A percentile compares a stretch with the other conserved stretches of the same genome.
These are phyloP conservation scores for Erysimum cheiri DNA, from an alignment of 441 rosid genomes.

Conservation along the genomic window DNA sequence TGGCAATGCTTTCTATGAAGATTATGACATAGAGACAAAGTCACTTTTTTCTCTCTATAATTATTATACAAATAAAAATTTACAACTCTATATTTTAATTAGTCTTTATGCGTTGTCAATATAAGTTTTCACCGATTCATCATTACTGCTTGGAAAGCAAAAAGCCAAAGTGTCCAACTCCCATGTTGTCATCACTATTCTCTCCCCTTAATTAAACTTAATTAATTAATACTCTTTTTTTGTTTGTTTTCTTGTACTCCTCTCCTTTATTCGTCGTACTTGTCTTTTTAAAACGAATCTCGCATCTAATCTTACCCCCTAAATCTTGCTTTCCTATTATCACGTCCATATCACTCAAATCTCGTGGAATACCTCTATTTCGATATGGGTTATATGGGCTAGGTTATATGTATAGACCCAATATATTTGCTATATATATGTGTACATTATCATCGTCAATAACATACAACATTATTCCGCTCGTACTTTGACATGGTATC, in stretches of 20 bases:
- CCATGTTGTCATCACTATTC: constrained; percentile 49
- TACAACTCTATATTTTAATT: constrained; percentile 15
- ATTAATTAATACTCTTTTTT: constrained; percentile 24
- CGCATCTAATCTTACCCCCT: constrained; percentile 43
- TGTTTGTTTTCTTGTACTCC: constrained; percentile 35
- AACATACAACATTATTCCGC: no score
- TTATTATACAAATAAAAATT: constrained; percentile 2
- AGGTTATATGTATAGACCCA: no score
- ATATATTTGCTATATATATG: no score
- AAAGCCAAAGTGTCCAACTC: constrained; percentile 45
- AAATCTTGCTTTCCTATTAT: constrained; percentile 42
- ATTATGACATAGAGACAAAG: constrained; percentile 49
- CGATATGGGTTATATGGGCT: no score
- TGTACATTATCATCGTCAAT: no score
- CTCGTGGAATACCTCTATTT: constrained; percentile 32
- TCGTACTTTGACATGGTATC: no score
- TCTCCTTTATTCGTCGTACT: constrained; percentile 44
- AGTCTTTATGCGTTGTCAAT: constrained; percentile 49
- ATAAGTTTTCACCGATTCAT: constrained; percentile 41
- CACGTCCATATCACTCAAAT: constrained; percentile 26
- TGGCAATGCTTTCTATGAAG: constrained; percentile 49
- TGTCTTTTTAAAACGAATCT: constrained; percentile 41
- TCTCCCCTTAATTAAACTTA: constrained; percentile 29
- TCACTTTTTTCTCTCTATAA: constrained; percentile 39
- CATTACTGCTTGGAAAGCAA: constrained; percentile 44